Evolutionary conservation across 768 basidiomycete species (phyloP).

Genomic region (Leccinum broughii): DNA sequence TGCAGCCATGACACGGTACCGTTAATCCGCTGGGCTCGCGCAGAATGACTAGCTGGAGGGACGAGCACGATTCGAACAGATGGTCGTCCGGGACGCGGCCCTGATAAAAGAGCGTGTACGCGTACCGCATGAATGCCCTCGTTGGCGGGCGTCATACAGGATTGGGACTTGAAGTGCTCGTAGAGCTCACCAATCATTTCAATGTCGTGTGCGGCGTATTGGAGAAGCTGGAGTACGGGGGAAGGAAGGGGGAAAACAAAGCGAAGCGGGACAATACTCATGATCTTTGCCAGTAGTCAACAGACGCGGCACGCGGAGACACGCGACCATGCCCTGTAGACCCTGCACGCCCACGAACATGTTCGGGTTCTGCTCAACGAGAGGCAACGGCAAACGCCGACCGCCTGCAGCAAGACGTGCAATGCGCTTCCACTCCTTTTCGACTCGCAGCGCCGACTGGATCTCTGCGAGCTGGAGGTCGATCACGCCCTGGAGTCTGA

Average conservation of each 20-base stretch:
- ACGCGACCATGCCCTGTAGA: constrained; percentile 31
- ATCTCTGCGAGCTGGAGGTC: constrained; percentile 46
- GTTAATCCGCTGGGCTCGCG: constrained; percentile 26
- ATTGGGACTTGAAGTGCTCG: constrained; percentile 31
- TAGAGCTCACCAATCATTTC: constrained; percentile 39
- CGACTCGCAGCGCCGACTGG: constrained; percentile 23
- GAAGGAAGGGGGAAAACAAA: neutral
- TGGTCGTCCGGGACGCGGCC: constrained; percentile 27
- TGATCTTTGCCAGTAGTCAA: constrained; percentile 34
- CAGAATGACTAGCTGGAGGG: constrained; percentile 31
- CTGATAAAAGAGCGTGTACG: constrained; percentile 28
- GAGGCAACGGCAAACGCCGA: constrained; percentile 23
- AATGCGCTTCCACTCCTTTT: constrained; percentile 29
- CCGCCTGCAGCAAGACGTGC: constrained; percentile 27
- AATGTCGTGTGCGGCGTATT: constrained; percentile 46
- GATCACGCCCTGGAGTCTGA: constrained; percentile 34
- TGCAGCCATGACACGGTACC: constrained; percentile 27
- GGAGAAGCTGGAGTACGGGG: constrained; percentile 31
- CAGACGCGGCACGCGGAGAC: constrained; percentile 28
- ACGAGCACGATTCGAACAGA: constrained; percentile 21
- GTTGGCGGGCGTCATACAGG: constrained; percentile 25
- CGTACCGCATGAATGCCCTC: constrained; percentile 13
- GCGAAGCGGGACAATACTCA: constrained; percentile 16
- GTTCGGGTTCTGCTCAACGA: constrained; percentile 25
- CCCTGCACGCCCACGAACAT: constrained; percentile 31